Conservation (phyloP, 1,139 yeast species). For the Zygosaccharomyces sapae region DNA sequence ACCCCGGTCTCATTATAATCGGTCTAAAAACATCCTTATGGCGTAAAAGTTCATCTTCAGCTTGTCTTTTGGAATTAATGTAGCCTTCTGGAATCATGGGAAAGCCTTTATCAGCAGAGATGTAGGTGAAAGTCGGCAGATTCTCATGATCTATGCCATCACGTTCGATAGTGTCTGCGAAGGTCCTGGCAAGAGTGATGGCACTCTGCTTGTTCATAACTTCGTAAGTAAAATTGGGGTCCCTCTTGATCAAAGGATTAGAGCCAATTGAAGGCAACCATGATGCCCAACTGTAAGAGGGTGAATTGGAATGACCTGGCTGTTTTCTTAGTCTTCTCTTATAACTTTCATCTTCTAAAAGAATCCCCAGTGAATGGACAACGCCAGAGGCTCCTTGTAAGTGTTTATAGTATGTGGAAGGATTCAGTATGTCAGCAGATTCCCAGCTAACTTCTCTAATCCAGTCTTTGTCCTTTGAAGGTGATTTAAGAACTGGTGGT, state of each 20-base stretch:
- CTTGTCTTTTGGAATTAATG: constrained; percentile 71
- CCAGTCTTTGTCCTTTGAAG: constrained; percentile 44
- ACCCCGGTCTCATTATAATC: constrained; percentile 72
- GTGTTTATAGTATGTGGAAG: constrained; percentile 49
- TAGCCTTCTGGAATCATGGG: constrained; percentile 69
- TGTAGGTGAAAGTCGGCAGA: constrained; percentile 58
- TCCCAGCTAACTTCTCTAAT: constrained; percentile 62
- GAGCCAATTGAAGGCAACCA: constrained; percentile 25
- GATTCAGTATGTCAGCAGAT: constrained; percentile 63
- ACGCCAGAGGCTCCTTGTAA: constrained; percentile 56
- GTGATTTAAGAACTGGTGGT: constrained; percentile 42
- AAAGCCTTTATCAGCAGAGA: constrained; percentile 72
- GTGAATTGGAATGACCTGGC: constrained; percentile 5
- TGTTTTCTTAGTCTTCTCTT: constrained; percentile 43
- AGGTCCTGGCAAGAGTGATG: constrained; percentile 55
- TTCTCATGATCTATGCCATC: constrained; percentile 9
- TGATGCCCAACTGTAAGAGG: constrained; percentile 10
- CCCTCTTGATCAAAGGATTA: constrained; percentile 53
- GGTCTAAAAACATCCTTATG: constrained; percentile 45
- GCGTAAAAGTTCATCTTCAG: constrained; percentile 54
- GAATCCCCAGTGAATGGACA: constrained; percentile 78
- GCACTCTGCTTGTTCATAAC: constrained; percentile 71
- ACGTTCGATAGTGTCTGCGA: constrained; percentile 34
- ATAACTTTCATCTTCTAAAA: constrained; percentile 64
- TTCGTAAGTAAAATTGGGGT: constrained; percentile 48